These are phyloP conservation scores for Xylaria sp. DNA, from an alignment of 2,329 filamentous ascomycete species.

Conservation along the genomic window DNA sequence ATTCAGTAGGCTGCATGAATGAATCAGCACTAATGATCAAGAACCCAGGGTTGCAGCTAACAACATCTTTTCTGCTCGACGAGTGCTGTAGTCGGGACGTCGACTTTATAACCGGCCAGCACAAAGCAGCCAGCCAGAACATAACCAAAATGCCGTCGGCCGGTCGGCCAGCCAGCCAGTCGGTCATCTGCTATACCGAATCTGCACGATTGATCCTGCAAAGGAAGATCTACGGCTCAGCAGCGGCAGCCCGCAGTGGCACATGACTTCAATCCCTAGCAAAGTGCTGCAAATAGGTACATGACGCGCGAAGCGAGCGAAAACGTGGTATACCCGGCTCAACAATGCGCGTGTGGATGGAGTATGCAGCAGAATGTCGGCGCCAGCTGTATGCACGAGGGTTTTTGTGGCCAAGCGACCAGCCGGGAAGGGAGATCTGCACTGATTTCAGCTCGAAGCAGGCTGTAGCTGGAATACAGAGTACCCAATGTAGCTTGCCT, in stretches of 20 bases:
- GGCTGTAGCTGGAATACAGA: neutral
- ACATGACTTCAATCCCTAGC: conserved; percentile 19
- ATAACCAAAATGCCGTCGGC: neutral
- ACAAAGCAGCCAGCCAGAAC: neutral
- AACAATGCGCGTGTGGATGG: neutral
- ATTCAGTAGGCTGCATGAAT: neutral
- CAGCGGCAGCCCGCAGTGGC: conserved; percentile 2
- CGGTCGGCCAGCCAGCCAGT: neutral
- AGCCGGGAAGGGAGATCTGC: conserved; percentile 6
- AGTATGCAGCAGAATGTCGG: conserved; percentile 12
- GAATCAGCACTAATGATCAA: neutral
- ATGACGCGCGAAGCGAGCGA: conserved; percentile 15
- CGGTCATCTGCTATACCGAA: conserved; percentile 19
- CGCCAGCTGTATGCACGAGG: conserved; percentile 15
- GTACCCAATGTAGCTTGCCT: neutral
- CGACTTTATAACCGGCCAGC: neutral
- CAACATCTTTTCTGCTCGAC: neutral
- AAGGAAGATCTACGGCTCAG: conserved; percentile 22
- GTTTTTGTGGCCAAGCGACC: conserved; percentile 11
- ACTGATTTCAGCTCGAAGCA: conserved; percentile 10
- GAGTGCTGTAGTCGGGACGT: neutral
- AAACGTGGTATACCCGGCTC: conserved; percentile 20
- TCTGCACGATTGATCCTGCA: conserved; percentile 31
- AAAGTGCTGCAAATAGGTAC: neutral
- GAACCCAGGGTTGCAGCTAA: neutral